A percentile compares a stretch with the other conserved stretches of the same genome.
phyloP scores from a whole-genome alignment of 2,329 filamentous ascomycete genomes.

The Cytospora piceae region DNA sequence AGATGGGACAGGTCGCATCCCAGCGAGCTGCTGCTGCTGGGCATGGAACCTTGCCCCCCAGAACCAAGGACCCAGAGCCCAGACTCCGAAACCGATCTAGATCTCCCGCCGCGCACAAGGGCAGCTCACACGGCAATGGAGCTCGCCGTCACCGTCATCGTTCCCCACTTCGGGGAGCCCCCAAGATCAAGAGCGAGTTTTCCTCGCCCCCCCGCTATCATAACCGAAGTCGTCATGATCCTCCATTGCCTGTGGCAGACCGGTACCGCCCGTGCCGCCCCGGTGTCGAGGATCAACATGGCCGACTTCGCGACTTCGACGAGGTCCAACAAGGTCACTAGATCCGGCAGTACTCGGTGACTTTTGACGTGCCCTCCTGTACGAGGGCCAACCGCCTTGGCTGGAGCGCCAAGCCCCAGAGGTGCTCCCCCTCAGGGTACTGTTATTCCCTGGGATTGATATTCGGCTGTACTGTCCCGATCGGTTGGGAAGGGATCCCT shows the following conservation, averaged over 20 bases:
- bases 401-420: background rate
- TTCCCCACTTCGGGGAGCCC: slow-evolving; percentile 8
- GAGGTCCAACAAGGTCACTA: background rate
- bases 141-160: slow-evolving; percentile 8
- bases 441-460: background rate
- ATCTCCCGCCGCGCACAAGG: slow-evolving; percentile 2
- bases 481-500: background rate
- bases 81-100: slow-evolving; percentile 9
- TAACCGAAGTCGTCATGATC: slow-evolving; percentile 12
- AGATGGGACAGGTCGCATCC: slow-evolving; percentile 26
- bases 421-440: background rate
- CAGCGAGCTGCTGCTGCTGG: background rate
- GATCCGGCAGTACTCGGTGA: background rate
- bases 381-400: background rate
- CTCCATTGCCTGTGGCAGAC: slow-evolving; percentile 13
- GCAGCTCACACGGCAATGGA: slow-evolving; percentile 6
- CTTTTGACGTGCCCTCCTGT: background rate
- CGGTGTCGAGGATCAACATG: background rate
- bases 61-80: background rate
- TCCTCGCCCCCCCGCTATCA: slow-evolving; percentile 13
- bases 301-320: background rate
- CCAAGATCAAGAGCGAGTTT: background rate
- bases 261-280: slow-evolving; percentile 16
- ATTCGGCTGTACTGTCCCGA: background rate
- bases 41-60: background rate